Evolutionary conservation across 1,284 basidiomycete species (phyloP), one percentile per base, ranked within the genome.

Genomic region (Ganoderma multipileum): DNA sequence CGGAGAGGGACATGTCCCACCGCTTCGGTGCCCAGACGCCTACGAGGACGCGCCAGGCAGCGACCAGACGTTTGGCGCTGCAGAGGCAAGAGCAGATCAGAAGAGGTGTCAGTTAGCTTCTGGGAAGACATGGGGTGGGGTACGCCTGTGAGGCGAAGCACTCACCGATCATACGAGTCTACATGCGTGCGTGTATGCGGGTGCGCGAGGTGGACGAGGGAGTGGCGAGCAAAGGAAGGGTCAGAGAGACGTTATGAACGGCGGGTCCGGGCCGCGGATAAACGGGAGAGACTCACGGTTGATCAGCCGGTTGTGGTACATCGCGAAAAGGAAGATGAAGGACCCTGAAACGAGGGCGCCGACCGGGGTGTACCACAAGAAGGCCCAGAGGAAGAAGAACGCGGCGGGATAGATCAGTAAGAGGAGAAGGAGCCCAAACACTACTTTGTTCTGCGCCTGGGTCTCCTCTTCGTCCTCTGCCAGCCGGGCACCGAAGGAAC

Each of bases 361-460:
- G 20, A 86, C 67, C 7, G 85, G 81, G 2, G 91, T 92, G 70
- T 91, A 92, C 82, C 87, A 86, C 68, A 97, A 86, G 44, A 95
- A 78, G 16, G 91, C 89, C 93, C 95, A 96, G 23, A 96, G 81
- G 73, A 90, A 87, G 78, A 94, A 89, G 83, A 97, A 97, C 41
- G 90, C 80, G 23, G 89, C 79, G n/a, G 94, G 91, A 81, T 97
- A 97, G 55, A 92, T 89, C 74, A 95, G 78, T 70, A 94, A 77
- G 58, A 92, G 83, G 63, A 95, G 86, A 60, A 96, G 76, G 30
- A 97, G 78, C 1, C 95, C 94, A 72, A 96, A 90, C 16, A 93
- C 89, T 54, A 97, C 89, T 83, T 98, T 97, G 82, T 93, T 96
- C 83, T 97, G 95, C 44, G 95, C 96, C 80, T 95, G 93, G 5